Conservation (phyloP, 164 flowering plant species). For the Tetracentron sinense region DNA sequence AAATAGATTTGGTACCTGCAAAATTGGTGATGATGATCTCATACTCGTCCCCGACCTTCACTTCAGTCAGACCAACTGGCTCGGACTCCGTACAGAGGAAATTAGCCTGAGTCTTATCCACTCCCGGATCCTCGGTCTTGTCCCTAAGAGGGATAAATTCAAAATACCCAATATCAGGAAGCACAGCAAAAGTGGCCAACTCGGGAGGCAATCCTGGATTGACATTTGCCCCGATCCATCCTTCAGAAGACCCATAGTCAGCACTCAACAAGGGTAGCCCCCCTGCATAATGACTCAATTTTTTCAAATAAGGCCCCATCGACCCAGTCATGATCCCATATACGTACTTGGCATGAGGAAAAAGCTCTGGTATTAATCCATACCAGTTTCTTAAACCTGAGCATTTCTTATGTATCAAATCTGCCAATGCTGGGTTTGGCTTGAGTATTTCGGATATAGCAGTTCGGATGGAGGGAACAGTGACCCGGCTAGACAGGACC, state of each 20-base stretch:
- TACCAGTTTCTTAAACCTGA: constrained; percentile 70
- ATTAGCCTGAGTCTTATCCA: constrained; percentile 10
- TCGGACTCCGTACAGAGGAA: constrained; percentile 27
- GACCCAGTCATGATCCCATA: no score
- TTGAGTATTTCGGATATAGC: constrained; percentile 66
- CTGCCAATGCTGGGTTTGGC: constrained; percentile 75
- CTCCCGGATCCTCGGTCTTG: constrained; percentile 12
- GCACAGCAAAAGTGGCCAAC: constrained; percentile 62
- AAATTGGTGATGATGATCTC: constrained; percentile 73
- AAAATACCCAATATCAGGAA: constrained; percentile 84
- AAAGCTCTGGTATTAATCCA: constrained; percentile 74
- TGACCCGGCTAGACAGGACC: constrained; percentile 41
- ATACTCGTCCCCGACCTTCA: constrained; percentile 80
- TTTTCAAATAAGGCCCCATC: constrained; percentile 81
- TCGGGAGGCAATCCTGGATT: constrained; percentile 77
- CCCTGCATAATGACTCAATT: constrained; percentile 89
- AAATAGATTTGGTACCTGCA: constrained; percentile 55
- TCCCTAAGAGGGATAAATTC: constrained; percentile 73
- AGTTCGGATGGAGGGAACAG: constrained; percentile 53
- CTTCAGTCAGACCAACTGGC: constrained; percentile 77
- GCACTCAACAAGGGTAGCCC: constrained; percentile 62
- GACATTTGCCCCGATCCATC: constrained; percentile 91
- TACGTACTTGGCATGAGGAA: constrained; percentile 81
- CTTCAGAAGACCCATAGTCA: constrained; percentile 94
- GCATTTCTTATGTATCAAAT: constrained; percentile 46